A percentile compares a stretch with the other conserved stretches of the same genome.
These are phyloP conservation scores for Adansonia grandidieri DNA, from an alignment of 441 rosid species.

Conservation along the genomic window DNA sequence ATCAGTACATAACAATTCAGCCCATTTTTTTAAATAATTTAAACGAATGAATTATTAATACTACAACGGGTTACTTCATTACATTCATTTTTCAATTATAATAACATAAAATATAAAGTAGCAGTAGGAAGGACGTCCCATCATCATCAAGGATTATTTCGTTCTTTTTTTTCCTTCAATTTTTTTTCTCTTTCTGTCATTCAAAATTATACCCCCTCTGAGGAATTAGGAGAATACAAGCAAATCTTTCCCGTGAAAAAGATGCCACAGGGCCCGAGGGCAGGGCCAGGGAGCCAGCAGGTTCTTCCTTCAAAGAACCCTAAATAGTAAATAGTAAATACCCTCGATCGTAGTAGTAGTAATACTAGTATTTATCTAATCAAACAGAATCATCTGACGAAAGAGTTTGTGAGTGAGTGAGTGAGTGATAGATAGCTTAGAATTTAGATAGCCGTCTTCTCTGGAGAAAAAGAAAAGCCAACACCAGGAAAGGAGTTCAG, in stretches of 20 bases:
- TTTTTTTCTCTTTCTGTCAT: neutral
- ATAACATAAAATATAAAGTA: no score
- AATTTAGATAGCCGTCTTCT: neutral
- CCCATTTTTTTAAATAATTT: no score
- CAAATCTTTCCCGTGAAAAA: conserved; percentile 37
- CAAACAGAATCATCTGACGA: neutral
- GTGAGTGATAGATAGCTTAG: neutral
- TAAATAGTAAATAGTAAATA: neutral
- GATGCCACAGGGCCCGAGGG: conserved; percentile 10
- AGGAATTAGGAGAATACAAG: conserved; percentile 22
- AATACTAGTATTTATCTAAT: neutral
- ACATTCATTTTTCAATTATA: no score
- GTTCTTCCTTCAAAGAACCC: conserved; percentile 1
- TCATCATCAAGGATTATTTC: conserved; percentile 23
- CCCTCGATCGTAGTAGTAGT: neutral
- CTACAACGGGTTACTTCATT: no score
- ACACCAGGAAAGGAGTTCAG: neutral
- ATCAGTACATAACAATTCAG: no score
- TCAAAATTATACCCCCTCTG: conserved; percentile 21
- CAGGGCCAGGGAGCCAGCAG: neutral
- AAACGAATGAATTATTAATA: no score
- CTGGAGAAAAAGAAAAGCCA: no score
- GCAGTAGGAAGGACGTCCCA: conserved; percentile 41
- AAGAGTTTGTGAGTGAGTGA: neutral
- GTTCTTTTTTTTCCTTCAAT: conserved; percentile 13